Conservation (phyloP, 768 basidiomycete genomes). For the Pluteus cervinus region DNA sequence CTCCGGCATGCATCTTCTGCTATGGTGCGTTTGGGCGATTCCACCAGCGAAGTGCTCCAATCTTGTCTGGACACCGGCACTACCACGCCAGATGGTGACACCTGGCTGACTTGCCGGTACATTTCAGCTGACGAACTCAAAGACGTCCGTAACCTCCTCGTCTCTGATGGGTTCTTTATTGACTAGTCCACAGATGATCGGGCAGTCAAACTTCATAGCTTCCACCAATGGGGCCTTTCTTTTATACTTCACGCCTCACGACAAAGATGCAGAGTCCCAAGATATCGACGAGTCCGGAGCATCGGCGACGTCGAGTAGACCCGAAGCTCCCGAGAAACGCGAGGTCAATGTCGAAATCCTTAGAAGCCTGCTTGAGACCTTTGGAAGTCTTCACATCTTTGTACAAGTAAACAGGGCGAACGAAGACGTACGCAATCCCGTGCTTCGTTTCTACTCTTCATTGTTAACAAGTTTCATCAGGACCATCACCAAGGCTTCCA, state of each 20-base stretch:
- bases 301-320: neutral
- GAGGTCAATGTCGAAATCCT: constrained; percentile 20
- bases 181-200: constrained; percentile 38
- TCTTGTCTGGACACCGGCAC: no score
- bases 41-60: no score
- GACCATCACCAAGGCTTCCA: constrained; percentile 32
- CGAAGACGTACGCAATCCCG: constrained; percentile 16
- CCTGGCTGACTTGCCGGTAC: constrained; percentile 36
- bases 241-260: constrained; percentile 32
- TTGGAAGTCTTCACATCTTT: constrained; percentile 25
- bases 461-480: constrained; percentile 8
- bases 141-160: constrained; percentile 10
- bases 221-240: constrained; percentile 48
- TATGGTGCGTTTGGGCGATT: no score
- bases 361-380: constrained; percentile 26
- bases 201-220: constrained; percentile 44
- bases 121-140: constrained; percentile 37
- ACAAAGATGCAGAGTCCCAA: constrained; percentile 8
- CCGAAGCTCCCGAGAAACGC: constrained; percentile 1
- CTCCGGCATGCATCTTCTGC: constrained; percentile 46
- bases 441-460: neutral
- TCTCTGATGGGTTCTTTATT: constrained; percentile 6
- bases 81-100: constrained; percentile 16
- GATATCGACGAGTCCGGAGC: constrained; percentile 6
- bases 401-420: constrained; percentile 14